Evolutionary conservation across 495 filamentous ascomycete genomes (phyloP).

Genomic region (Penicillium steckii): DNA sequence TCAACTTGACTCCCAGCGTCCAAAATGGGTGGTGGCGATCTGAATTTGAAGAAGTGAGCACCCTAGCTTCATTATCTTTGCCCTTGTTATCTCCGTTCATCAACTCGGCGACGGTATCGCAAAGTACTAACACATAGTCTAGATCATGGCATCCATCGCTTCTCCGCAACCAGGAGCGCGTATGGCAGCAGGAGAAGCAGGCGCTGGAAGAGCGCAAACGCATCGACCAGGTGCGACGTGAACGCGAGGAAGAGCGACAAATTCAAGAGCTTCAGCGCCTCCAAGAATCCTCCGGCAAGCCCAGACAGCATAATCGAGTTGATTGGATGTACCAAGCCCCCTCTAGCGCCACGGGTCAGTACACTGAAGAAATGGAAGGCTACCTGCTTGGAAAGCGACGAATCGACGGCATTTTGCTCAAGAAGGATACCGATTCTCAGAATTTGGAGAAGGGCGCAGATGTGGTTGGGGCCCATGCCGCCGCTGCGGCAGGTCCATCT

Average conservation of each 20-base stretch:
- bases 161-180: slow-evolving; percentile 77
- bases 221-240: slow-evolving; percentile 81
- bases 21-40: slow-evolving; percentile 77
- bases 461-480: slow-evolving; percentile 61
- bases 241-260: slow-evolving; percentile 89
- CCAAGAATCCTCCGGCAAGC: slow-evolving; percentile 84
- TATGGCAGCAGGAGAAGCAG: slow-evolving; percentile 85
- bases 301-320: slow-evolving; percentile 70
- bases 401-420: slow-evolving; percentile 80
- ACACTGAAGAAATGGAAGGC: slow-evolving; percentile 89
- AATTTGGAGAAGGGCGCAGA: slow-evolving; percentile 79
- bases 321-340: slow-evolving; percentile 98
- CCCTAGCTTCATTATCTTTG: not conserved
- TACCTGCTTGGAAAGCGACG: slow-evolving; percentile 90
- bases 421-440: slow-evolving; percentile 70
- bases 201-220: slow-evolving; percentile 95
- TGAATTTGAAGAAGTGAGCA: slow-evolving; percentile 85
- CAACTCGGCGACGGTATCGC: not conserved
- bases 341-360: slow-evolving; percentile 72
- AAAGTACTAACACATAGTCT: slow-evolving; percentile 12
- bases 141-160: slow-evolving; percentile 86
- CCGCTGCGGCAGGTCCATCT: slow-evolving; percentile 58
- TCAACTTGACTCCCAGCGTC: slow-evolving; percentile 12
- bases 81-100: not conserved
- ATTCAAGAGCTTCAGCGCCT: slow-evolving; percentile 89